These are phyloP conservation scores for Microascus cirrosus DNA, from an alignment of 2,329 filamentous ascomycete genomes.

Conservation along the genomic window DNA sequence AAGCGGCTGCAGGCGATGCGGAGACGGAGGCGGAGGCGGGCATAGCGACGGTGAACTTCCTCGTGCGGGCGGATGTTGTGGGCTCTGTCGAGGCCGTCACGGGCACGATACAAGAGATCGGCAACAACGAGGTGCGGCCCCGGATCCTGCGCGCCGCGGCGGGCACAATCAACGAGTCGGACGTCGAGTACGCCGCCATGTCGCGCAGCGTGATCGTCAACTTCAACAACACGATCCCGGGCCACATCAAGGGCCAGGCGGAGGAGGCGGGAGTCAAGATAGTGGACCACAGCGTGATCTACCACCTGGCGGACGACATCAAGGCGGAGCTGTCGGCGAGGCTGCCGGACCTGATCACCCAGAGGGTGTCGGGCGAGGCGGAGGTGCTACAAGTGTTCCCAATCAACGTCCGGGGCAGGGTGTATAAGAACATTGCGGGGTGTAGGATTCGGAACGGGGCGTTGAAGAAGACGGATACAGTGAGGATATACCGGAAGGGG, in stretches of 20 bases:
- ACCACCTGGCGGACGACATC: constrained; percentile 65
- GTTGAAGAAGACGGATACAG: constrained; percentile 51
- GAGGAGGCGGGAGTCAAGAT: constrained; percentile 63
- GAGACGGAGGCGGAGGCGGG: constrained; percentile 23
- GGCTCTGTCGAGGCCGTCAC: constrained; percentile 88
- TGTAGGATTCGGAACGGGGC: constrained; percentile 77
- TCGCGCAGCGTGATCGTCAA: constrained; percentile 70
- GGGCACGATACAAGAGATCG: constrained; percentile 64
- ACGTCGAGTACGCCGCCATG: constrained; percentile 75
- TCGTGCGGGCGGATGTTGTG: constrained; percentile 85
- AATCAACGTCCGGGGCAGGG: constrained; percentile 65
- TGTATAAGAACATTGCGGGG: constrained; percentile 69
- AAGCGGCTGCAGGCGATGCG: constrained; percentile 21
- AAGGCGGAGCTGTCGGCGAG: constrained; percentile 56
- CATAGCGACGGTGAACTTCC: constrained; percentile 58
- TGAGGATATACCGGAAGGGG: constrained; percentile 60
- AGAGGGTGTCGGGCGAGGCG: constrained; percentile 74
- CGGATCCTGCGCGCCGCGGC: constrained; percentile 67
- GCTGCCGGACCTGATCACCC: constrained; percentile 54
- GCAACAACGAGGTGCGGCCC: constrained; percentile 73
- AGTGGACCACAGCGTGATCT: constrained; percentile 79
- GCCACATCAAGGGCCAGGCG: constrained; percentile 58
- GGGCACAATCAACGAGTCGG: constrained; percentile 71
- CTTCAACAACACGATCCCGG: constrained; percentile 68
- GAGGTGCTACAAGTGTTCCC: constrained; percentile 75